A percentile compares a stretch with the other conserved stretches of the same genome.
Evolutionary conservation across 148 eudicot species (phyloP).

Genomic region (Camellia japonica): DNA sequence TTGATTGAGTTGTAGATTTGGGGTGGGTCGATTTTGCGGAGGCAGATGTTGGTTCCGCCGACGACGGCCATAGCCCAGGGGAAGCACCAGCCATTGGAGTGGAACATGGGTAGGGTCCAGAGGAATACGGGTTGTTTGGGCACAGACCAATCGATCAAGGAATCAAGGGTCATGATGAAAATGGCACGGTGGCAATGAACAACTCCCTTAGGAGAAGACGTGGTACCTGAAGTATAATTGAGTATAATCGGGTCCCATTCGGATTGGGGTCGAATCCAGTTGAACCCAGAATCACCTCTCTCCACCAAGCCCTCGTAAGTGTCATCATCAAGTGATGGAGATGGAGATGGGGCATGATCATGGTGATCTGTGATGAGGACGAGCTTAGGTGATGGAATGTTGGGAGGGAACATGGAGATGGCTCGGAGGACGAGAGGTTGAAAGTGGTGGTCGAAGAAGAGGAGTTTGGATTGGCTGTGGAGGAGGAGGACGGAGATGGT

Average conservation of each 20-base stretch:
- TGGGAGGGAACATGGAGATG: conserved; percentile 22
- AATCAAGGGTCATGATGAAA: conserved; percentile 35
- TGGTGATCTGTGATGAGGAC: conserved; percentile 24
- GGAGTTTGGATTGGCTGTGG: conserved; percentile 33
- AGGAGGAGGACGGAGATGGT: conserved; percentile 31
- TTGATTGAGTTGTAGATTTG: conserved; percentile 27
- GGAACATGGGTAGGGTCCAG: conserved; percentile 71
- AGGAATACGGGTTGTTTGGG: conserved; percentile 49
- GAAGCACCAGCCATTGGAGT: conserved; percentile 57
- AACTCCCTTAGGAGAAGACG: conserved; percentile 57
- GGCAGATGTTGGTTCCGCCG: conserved; percentile 53
- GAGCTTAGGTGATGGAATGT: not conserved
- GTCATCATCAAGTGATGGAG: not conserved
- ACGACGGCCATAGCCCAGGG: conserved; percentile 60
- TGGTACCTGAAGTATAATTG: conserved; percentile 65
- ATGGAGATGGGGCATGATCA: conserved; percentile 22
- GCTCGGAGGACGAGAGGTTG: conserved; percentile 25
- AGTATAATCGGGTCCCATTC: conserved; percentile 41
- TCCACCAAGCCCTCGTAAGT: conserved; percentile 30
- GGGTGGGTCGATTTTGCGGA: conserved; percentile 38
- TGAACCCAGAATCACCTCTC: conserved; percentile 27
- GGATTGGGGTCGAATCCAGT: conserved; percentile 30
- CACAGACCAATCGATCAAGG: conserved; percentile 45
- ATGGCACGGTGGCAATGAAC: conserved; percentile 43
- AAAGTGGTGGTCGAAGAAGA: conserved; percentile 28